Evolutionary conservation across 441 rosid genomes (phyloP), one percentile per base, ranked within the genome.

Genomic region (Breynia disticha): DNA sequence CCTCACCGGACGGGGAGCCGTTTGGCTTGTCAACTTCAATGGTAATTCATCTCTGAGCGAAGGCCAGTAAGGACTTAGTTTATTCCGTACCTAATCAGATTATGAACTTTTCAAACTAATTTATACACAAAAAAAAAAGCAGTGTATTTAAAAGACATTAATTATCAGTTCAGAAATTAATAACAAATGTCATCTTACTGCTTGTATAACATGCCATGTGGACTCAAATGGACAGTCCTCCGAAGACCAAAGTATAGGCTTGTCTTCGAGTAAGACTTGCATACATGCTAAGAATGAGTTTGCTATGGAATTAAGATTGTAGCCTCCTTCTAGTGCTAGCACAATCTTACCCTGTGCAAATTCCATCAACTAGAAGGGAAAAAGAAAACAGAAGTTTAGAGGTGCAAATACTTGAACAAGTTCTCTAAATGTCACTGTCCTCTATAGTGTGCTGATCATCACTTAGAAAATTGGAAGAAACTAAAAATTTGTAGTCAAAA

Each of bases 261-360:
- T 73, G 55, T 72, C 70, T 20, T 68, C 96, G 48, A 93, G 84
- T 72, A 93, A 64, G 65, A 86, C 90, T 74, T 83, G 64, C 76
- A 89, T 65, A 70, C 99, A 93, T 16, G 96, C 99, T 46, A 89
- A 83, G 64, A 78, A 81, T 43, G 95, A 83, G 59, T 83, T 77
- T 68, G 99, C 90, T 53, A 84, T 74, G 7, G 97, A 86, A 55
- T 72, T 70, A 41, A 83, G 95, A 71, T 86, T 89, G 79, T 93
- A 93, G 16, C 99, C 99, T 71, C 99, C 99, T 71, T 93, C 99
- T 67, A 93, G 62, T 24, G 93, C 95, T 76, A 93, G 61, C 22
- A 86, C 88, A 63, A 93, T 70, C 81, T 80, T 88, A 60, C 95
- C 91, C 59, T 71, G 74, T 28, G 83, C 90, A 77, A 86, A 82